phyloP scores from a whole-genome alignment of 441 rosid species.

The Euphorbia celastroides region DNA sequence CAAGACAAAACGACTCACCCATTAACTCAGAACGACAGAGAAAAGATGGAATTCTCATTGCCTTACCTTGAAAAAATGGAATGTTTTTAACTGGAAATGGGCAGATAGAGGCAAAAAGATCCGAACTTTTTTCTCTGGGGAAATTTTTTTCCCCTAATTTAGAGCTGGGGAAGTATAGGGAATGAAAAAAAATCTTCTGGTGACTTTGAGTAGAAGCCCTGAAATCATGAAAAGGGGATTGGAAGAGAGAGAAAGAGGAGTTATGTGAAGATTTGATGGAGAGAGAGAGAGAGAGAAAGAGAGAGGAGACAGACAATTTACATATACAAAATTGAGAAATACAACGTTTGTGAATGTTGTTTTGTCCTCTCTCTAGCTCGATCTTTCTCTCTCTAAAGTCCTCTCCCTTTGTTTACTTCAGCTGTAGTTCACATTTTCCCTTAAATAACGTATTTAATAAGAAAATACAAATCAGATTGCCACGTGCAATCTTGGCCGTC shows the following conservation, averaged over 20 bases:
- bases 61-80: constrained; percentile 15
- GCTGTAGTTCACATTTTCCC: background rate
- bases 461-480: background rate
- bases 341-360: constrained; percentile 12
- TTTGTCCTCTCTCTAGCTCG: background rate
- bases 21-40: constrained; percentile 11
- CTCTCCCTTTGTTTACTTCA: constrained; percentile 12
- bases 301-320: background rate
- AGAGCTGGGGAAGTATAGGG: background rate
- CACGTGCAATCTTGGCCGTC: constrained; percentile 6
- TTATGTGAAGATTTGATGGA: constrained; percentile 16
- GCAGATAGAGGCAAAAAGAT: background rate
- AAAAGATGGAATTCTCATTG: constrained; percentile 8
- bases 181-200: background rate
- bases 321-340: constrained; percentile 1
- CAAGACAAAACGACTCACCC: constrained; percentile 8
- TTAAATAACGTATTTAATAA: background rate
- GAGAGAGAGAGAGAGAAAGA: constrained; percentile 17
- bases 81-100: constrained; percentile 2
- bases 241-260: background rate
- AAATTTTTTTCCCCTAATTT: background rate
- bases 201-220: constrained; percentile 11
- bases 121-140: constrained; percentile 6
- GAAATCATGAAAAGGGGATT: constrained; percentile 13
- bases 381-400: background rate